A percentile compares a stretch with the other conserved stretches of the same genome.
phyloP scores from a whole-genome alignment of 2,329 filamentous ascomycete species.

The Tolypocladium paradoxum region DNA sequence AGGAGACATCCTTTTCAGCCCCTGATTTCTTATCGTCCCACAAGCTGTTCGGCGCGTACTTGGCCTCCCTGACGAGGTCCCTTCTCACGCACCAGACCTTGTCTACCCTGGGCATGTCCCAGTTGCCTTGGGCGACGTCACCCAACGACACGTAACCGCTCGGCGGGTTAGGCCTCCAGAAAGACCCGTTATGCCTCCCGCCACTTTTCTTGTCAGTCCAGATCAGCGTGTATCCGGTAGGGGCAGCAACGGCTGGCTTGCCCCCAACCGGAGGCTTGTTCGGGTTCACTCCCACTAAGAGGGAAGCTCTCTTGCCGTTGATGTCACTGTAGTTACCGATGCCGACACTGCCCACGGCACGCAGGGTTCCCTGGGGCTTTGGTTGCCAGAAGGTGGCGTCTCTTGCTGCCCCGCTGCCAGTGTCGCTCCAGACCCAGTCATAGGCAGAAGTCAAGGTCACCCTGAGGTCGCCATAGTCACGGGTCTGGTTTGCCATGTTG shows the following conservation, averaged over 20 bases:
- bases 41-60: neutral
- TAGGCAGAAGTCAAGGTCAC: conserved; percentile 2
- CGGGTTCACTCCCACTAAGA: neutral
- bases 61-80: neutral
- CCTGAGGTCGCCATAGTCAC: conserved; percentile 2
- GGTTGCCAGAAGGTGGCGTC: neutral
- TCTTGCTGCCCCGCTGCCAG: neutral
- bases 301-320: neutral
- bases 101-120: neutral
- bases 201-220: neutral
- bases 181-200: neutral
- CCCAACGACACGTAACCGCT: neutral
- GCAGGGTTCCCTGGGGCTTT: neutral
- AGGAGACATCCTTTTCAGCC: neutral
- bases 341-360: neutral
- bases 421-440: conserved; percentile 1
- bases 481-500: neutral
- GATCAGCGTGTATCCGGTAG: neutral
- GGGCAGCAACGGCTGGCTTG: neutral
- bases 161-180: conserved; percentile 1
- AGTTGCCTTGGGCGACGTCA: neutral
- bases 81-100: neutral
- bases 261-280: no score
- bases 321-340: neutral
- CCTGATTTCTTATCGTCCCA: neutral